Base-by-base conservation (phyloP, 495 filamentous ascomycete species). In the Penicillium daleae region DNA sequence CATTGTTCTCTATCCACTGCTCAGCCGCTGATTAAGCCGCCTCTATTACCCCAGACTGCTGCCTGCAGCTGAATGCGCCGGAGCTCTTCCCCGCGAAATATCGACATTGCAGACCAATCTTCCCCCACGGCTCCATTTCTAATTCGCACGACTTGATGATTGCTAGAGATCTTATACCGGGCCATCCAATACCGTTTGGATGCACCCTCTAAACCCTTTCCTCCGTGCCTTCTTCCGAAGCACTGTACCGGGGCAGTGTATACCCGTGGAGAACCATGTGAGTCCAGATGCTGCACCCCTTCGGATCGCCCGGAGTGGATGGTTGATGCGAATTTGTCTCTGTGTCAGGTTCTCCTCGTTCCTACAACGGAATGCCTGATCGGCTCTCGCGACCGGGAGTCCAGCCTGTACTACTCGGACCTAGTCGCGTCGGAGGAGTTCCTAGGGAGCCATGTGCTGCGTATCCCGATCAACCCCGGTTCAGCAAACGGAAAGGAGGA, bases 161-260 rank as follows among this genome's bases (percentile, higher is more conserved):
- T 73, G 60, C 72, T 68, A 55, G 68, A 69, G 60, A 39, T 67
- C 48, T 54, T 71, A 62, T 60, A 53, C 68, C 65, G 77, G 80
- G 78, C 78, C 76, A 78, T 80, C 79, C 78, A 78, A 75, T 67
- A 79, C 69, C 77, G 78, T 76, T 81, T 92, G 94, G 91, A 97
- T 98, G 94, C 94, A 93, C 88, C 92, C 95, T 81, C 87, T 98
- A 89, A 99, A 98, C 79, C 95, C 96, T 73, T 97, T 97, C 78
- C 86, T 99, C 72, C 88, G 91, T 83, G 91, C 96, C 82, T 97
- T 98, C 90, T 97, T 97, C 85, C 91, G 92, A 81, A 97, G 92
- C 84, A 86, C 91, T 74, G 85, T 97, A 69, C 92, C 92, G 59
- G 81, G 90, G 73, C 96, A 97, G 87, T 98, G 96, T 83, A 85